Percentiles rank a stretch among this genome's conserved stretches.
phyloP scores from a whole-genome alignment of 2,329 filamentous ascomycete genomes.

The Corynespora cassiicola region DNA sequence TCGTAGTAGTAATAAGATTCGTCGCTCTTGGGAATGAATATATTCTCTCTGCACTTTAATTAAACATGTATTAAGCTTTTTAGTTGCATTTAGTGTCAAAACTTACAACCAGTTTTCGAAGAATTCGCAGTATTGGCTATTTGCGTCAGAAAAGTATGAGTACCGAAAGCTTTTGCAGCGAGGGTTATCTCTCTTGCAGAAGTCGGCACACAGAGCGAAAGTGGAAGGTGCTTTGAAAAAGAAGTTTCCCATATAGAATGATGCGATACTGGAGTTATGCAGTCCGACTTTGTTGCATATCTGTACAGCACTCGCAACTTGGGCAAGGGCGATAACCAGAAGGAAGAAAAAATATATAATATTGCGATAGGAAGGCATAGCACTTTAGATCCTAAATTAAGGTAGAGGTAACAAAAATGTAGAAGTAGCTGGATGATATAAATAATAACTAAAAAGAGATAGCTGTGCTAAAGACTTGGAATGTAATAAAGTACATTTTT shows the following conservation, averaged over 20 bases:
- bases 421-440: too few relatives aligned
- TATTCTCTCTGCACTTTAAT: slow-evolving; percentile 12
- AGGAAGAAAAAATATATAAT: not conserved
- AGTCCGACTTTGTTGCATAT: slow-evolving; percentile 20
- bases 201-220: slow-evolving; percentile 26
- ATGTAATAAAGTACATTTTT: too few relatives aligned
- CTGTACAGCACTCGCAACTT: slow-evolving; percentile 2
- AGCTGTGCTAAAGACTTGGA: too few relatives aligned
- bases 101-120: slow-evolving; percentile 23
- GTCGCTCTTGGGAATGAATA: slow-evolving; percentile 14
- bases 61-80: not conserved
- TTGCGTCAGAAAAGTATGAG: slow-evolving; percentile 20
- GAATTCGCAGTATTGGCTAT: slow-evolving; percentile 31
- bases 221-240: slow-evolving; percentile 24
- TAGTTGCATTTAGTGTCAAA: too few relatives aligned
- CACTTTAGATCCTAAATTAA: too few relatives aligned
- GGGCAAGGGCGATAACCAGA: not conserved
- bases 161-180: slow-evolving; percentile 26
- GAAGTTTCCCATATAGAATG: slow-evolving; percentile 31
- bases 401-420: too few relatives aligned
- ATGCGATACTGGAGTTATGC: slow-evolving; percentile 11
- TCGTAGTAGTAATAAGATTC: slow-evolving; percentile 27
- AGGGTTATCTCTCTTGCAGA: slow-evolving; percentile 19
- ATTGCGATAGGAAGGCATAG: not conserved
- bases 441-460: too few relatives aligned